Base-by-base conservation (phyloP, 306 rosid genomes). In the Senna tora region DNA sequence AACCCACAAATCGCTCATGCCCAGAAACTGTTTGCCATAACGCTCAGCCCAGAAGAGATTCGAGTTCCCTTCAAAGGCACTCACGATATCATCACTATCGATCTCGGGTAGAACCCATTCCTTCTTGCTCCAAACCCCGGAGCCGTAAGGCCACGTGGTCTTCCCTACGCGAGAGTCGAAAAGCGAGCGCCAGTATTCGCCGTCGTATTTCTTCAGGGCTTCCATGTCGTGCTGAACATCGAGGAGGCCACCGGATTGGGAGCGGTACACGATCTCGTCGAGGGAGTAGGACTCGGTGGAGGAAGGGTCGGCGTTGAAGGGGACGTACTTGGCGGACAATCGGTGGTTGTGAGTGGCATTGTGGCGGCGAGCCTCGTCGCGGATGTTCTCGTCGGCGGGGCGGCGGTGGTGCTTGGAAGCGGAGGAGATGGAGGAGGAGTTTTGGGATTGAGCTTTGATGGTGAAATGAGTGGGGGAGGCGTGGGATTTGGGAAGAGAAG, bases 21-120 rank as follows among this genome's bases (percentile, higher is more conserved):
- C 83, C 15, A 89, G 83, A 58, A 84, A 80, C 75, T 80, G 79
- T 80, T 89, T 92, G 77, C 97, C 97, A 65, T 59, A 92, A 30
- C 93, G 92, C 80, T 92, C 96, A 0, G 96, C 97, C 97, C 93
- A 92, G 77, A 89, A 92, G 17, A 92, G 92, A 36, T 92, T 92
- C 6, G 96, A 86, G 58, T 92, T 89, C 0, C 97, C 97, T 15
- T 92, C 96, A 34, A 92, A 92, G 5, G 96, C 97, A 32, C 82
- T 75, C 4, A 92, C 80, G 57, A 92, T 92, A 20, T 89, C 93
- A 50, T 87, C 93, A 53, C 73, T 17, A 58, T 85, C 88, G 54
- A 92, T 89, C 87, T 89, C 93, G 0, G 96, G 97, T 2, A 87
- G 46, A 7, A 92, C 97, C 96, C 96, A 92, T 43, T 92, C 97